Conservation (phyloP, 106 monocot species). For the Agapanthus africanus region DNA sequence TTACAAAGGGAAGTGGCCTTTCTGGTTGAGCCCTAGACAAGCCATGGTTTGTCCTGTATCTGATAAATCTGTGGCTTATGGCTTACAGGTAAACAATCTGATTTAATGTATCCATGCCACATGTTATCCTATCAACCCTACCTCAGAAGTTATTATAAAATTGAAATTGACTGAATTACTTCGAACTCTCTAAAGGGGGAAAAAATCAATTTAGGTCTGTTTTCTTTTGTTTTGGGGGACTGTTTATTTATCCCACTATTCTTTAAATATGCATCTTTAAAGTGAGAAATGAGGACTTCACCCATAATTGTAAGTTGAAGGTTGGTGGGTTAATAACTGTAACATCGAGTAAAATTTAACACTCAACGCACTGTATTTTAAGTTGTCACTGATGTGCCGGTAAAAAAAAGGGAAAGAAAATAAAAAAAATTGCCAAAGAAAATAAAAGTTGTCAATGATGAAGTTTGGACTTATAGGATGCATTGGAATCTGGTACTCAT, state of each 20-base stretch:
- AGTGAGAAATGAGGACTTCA: neutral
- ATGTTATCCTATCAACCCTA: neutral
- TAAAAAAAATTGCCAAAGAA: too few species aligned
- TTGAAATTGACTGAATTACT: too few species aligned
- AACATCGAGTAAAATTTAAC: too few species aligned
- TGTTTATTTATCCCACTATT: neutral
- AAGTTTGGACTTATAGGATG: neutral
- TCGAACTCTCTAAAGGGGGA: neutral
- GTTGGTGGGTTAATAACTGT: neutral
- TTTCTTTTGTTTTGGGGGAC: neutral
- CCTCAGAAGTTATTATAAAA: neutral
- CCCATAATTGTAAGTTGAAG: neutral
- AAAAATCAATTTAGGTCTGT: neutral
- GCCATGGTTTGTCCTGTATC: slow-evolving; percentile 90
- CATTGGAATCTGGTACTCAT: neutral
- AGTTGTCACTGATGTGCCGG: too few species aligned
- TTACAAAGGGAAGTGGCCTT: slow-evolving; percentile 99
- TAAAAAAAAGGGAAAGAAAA: neutral
- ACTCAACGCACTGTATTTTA: too few species aligned
- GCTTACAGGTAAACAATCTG: slow-evolving; percentile 45
- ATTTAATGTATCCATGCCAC: neutral
- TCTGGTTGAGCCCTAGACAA: slow-evolving; percentile 99
- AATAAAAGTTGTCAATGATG: neutral
- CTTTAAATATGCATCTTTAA: neutral
- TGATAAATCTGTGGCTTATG: slow-evolving; percentile 68